These are phyloP conservation scores for Ogataea sp. DNA, from an alignment of 805 yeast species.

Conservation along the genomic window DNA sequence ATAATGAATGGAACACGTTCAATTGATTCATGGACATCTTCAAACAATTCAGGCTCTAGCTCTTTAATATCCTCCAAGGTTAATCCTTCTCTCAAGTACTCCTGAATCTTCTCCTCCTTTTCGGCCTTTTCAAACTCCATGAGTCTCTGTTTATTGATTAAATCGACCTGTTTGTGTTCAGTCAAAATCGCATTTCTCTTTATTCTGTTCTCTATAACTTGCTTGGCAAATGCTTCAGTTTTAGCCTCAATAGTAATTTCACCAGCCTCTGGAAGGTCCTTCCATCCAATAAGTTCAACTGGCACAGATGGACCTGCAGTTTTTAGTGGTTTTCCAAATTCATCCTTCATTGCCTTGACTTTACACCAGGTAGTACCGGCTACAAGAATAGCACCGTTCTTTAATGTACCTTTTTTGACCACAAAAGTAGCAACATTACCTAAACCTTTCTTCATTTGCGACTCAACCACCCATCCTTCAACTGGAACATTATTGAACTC, in stretches of 20 bases:
- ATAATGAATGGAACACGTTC: constrained; percentile 54
- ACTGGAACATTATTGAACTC: constrained; percentile 40
- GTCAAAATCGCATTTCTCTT: constrained; percentile 43
- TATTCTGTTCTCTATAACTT: constrained; percentile 58
- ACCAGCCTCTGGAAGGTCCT: constrained; percentile 85
- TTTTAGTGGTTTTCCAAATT: constrained; percentile 53
- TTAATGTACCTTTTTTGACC: constrained; percentile 70
- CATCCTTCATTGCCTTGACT: constrained; percentile 72
- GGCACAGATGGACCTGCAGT: constrained; percentile 83
- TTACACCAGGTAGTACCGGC: constrained; percentile 86
- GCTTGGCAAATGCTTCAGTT: constrained; percentile 66
- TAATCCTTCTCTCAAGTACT: constrained; percentile 55
- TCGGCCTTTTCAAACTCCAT: constrained; percentile 44
- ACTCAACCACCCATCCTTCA: constrained; percentile 90
- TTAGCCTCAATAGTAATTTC: constrained; percentile 73
- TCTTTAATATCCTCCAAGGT: constrained; percentile 37
- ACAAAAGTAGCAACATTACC: constrained; percentile 85
- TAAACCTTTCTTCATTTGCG: constrained; percentile 70
- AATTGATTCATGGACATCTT: constrained; percentile 18
- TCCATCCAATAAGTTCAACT: constrained; percentile 92
- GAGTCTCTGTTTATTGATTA: constrained; percentile 59
- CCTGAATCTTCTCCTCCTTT: constrained; percentile 45
- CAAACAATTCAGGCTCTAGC: constrained; percentile 24
- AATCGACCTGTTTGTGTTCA: constrained; percentile 59
- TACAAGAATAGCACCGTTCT: constrained; percentile 63